Conservation (phyloP, 768 basidiomycete genomes). For the Infundibulicybe gibba region DNA sequence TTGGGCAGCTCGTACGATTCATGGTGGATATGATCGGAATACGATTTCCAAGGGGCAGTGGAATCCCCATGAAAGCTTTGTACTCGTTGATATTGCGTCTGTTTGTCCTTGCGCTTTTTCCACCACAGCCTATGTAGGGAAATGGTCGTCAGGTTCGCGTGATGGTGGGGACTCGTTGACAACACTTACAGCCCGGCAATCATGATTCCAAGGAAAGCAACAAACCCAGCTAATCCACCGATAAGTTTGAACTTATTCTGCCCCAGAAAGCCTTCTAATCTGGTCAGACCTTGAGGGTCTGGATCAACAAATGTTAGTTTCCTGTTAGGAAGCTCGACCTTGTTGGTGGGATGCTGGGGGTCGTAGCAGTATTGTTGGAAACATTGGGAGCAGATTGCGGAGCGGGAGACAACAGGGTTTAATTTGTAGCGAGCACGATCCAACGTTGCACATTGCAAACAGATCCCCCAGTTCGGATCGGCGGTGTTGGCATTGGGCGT, state of each 20-base stretch:
- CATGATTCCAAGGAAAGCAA: slow-evolving; percentile 33
- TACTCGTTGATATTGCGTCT: slow-evolving; percentile 10
- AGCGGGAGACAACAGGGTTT: slow-evolving; percentile 30
- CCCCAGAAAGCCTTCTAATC: slow-evolving; percentile 39
- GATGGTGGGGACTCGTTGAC: not conserved
- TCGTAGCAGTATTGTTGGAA: slow-evolving; percentile 55
- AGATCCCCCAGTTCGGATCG: slow-evolving; percentile 62
- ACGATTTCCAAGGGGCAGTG: slow-evolving; percentile 6
- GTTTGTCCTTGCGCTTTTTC: slow-evolving; percentile 16
- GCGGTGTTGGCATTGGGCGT: slow-evolving; percentile 51
- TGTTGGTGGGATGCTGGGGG: slow-evolving; percentile 38
- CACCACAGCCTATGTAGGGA: slow-evolving; percentile 22
- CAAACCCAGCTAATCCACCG: slow-evolving; percentile 41
- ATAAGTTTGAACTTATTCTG: slow-evolving; percentile 44
- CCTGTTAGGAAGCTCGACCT: slow-evolving; percentile 39
- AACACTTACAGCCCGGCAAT: slow-evolving; percentile 34
- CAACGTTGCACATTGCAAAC: slow-evolving; percentile 63
- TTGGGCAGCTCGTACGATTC: slow-evolving; percentile 11
- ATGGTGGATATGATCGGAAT: slow-evolving; percentile 6
- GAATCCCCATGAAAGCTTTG: slow-evolving; percentile 12
- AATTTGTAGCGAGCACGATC: slow-evolving; percentile 47
- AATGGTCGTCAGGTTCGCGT: not conserved
- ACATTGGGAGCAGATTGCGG: slow-evolving; percentile 38
- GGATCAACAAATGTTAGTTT: slow-evolving; percentile 49
- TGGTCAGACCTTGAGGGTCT: slow-evolving; percentile 44